Conservation (phyloP, 805 yeast species). For the Wickerhamiella parazyma region DNA sequence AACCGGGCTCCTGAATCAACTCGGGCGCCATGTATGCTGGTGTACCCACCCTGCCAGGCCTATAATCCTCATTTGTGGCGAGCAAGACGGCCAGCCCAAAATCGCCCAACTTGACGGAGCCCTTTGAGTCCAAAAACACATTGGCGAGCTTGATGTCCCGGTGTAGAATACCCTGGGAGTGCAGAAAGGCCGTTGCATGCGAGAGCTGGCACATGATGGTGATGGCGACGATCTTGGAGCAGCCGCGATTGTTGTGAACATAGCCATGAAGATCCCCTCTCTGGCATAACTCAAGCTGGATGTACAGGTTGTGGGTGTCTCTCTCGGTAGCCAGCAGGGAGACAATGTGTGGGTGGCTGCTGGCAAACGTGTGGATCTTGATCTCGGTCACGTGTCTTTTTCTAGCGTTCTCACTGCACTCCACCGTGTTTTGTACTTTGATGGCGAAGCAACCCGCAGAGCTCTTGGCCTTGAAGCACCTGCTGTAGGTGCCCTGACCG, state of each 20-base stretch:
- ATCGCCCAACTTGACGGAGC: constrained; percentile 89
- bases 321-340: not conserved
- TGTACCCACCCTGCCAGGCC: constrained; percentile 92
- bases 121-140: constrained; percentile 80
- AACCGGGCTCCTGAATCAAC: constrained; percentile 41
- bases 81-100: constrained; percentile 93
- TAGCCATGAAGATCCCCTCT: not conserved
- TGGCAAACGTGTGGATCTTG: not conserved
- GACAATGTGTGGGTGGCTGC: not conserved
- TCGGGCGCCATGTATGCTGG: constrained; percentile 98
- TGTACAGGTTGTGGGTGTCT: not conserved
- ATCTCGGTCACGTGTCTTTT: not conserved
- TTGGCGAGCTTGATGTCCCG: constrained; percentile 92
- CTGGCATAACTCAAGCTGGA: constrained; percentile 5
- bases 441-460: not conserved
- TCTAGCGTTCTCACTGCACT: not conserved
- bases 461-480: not conserved
- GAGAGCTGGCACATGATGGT: constrained; percentile 60
- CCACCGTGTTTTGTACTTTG: constrained; percentile 1
- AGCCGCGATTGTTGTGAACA: not conserved
- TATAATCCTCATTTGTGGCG: constrained; percentile 50
- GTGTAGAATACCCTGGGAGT: constrained; percentile 86
- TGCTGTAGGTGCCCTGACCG: constrained; percentile 4
- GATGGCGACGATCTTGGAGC: not conserved
- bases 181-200: constrained; percentile 84